Conservation (phyloP, 768 basidiomycete genomes). For the Rhodosporidiobolus odoratus region DNA sequence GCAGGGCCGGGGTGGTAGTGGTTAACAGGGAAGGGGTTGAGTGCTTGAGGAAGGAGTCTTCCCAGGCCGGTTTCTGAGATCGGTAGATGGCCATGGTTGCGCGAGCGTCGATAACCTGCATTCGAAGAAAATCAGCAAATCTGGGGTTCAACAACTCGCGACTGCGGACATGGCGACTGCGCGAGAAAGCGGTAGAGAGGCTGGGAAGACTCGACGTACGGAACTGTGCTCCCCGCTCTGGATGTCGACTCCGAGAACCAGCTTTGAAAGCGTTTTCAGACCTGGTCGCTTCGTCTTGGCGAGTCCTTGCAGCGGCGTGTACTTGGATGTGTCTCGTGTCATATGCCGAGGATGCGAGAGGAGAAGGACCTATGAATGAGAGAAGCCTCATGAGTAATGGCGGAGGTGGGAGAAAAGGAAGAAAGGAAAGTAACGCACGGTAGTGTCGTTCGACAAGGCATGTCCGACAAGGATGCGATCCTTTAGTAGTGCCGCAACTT, state of each 20-base stretch:
- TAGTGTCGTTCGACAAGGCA: conserved; percentile 83
- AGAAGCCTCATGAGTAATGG: background rate
- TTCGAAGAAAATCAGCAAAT: background rate
- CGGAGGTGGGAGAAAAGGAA: conserved; percentile 55
- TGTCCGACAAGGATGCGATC: conserved; percentile 82
- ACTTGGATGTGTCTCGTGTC: conserved; percentile 49
- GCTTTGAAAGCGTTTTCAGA: conserved; percentile 69
- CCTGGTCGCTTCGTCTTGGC: conserved; percentile 63
- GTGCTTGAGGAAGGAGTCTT: conserved; percentile 51
- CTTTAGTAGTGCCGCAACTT: conserved; percentile 68
- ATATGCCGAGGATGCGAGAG: conserved; percentile 49
- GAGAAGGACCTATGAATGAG: conserved; percentile 45
- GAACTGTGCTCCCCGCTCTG: conserved; percentile 86
- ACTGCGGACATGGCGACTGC: background rate
- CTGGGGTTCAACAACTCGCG: background rate
- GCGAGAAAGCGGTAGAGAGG: background rate
- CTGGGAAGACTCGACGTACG: conserved; percentile 52
- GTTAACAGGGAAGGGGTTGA: conserved; percentile 44
- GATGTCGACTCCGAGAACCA: conserved; percentile 72
- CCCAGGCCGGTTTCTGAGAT: conserved; percentile 76
- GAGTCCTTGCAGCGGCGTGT: conserved; percentile 52
- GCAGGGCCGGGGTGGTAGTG: conserved; percentile 17
- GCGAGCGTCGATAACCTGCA: conserved; percentile 81
- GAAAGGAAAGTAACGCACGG: conserved; percentile 56
- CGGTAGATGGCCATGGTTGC: conserved; percentile 93